Conservation (phyloP, 2,329 filamentous ascomycete species). For the Xylariomycetidae sp. region DNA sequence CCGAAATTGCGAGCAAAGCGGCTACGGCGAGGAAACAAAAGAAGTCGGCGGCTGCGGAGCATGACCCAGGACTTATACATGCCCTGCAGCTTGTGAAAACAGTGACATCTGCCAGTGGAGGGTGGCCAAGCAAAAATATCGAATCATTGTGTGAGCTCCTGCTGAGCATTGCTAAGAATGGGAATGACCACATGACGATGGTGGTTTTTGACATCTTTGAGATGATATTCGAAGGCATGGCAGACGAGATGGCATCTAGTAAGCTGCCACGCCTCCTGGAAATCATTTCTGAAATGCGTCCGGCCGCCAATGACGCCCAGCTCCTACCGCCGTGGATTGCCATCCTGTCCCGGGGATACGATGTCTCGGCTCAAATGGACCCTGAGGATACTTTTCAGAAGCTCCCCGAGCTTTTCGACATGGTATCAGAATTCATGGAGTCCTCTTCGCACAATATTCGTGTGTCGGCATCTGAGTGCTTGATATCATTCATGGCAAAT, state of each 20-base stretch:
- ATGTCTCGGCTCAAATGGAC: slow-evolving; percentile 83
- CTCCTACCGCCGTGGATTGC: slow-evolving; percentile 95
- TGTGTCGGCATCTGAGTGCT: slow-evolving; percentile 87
- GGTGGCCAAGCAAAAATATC: slow-evolving; percentile 96
- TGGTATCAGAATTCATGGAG: slow-evolving; percentile 76
- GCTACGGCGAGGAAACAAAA: slow-evolving; percentile 64
- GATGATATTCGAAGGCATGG: slow-evolving; percentile 90
- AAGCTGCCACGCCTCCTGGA: slow-evolving; percentile 88
- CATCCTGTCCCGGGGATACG: slow-evolving; percentile 88
- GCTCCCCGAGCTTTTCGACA: slow-evolving; percentile 75
- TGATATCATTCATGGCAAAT: slow-evolving; percentile 89
- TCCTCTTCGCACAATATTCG: slow-evolving; percentile 90
- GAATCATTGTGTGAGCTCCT: slow-evolving; percentile 86
- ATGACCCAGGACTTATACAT: slow-evolving; percentile 85
- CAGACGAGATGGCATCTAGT: slow-evolving; percentile 75
- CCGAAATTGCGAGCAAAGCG: slow-evolving; percentile 64
- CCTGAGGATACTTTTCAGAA: slow-evolving; percentile 90
- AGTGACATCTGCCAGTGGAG: slow-evolving; percentile 78
- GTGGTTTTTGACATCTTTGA: slow-evolving; percentile 96
- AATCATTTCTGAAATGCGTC: slow-evolving; percentile 86
- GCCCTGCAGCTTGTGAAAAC: slow-evolving; percentile 89
- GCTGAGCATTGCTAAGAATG: slow-evolving; percentile 81
- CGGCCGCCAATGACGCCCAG: slow-evolving; percentile 89
- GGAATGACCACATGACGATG: slow-evolving; percentile 95
- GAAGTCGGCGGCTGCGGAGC: slow-evolving; percentile 51